These are phyloP conservation scores for Castanea sativa DNA, from an alignment of 306 rosid genomes.

Conservation along the genomic window DNA sequence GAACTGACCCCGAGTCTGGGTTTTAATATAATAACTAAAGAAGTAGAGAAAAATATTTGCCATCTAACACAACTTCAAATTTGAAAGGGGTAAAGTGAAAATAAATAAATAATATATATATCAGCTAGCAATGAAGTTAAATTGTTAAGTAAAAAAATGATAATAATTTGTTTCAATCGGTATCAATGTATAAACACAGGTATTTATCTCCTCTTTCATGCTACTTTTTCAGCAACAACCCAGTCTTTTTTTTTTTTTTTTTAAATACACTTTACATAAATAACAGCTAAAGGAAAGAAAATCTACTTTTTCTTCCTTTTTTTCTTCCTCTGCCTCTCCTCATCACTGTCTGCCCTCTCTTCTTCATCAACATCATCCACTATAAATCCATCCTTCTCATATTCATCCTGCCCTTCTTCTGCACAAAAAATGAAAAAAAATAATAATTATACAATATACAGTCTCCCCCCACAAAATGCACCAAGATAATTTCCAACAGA, in stretches of 20 bases:
- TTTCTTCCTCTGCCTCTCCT: slow-evolving; percentile 89
- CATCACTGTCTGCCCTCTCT: slow-evolving; percentile 77
- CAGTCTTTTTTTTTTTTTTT: neutral
- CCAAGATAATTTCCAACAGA: neutral
- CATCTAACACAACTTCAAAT: neutral
- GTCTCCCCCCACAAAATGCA: neutral
- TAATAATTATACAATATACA: too few relatives aligned
- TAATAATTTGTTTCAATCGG: neutral
- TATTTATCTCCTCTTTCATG: neutral
- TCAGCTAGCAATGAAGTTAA: neutral
- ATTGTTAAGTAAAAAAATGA: neutral
- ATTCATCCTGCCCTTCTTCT: slow-evolving; percentile 93
- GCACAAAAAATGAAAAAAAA: neutral
- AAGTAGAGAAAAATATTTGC: neutral
- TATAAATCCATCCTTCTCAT: slow-evolving; percentile 94
- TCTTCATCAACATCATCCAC: slow-evolving; percentile 89
- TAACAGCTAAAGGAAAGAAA: neutral
- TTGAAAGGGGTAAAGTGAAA: neutral
- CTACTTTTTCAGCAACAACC: neutral
- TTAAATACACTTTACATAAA: neutral
- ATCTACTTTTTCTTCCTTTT: slow-evolving; percentile 90
- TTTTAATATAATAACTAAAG: neutral
- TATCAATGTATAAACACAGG: neutral
- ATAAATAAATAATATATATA: neutral
- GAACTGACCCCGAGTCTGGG: neutral